Percentiles rank a stretch among this genome's conserved stretches.
Conservation (phyloP, 2,329 filamentous ascomycete genomes). For the Aspergillus eucalypticola region DNA sequence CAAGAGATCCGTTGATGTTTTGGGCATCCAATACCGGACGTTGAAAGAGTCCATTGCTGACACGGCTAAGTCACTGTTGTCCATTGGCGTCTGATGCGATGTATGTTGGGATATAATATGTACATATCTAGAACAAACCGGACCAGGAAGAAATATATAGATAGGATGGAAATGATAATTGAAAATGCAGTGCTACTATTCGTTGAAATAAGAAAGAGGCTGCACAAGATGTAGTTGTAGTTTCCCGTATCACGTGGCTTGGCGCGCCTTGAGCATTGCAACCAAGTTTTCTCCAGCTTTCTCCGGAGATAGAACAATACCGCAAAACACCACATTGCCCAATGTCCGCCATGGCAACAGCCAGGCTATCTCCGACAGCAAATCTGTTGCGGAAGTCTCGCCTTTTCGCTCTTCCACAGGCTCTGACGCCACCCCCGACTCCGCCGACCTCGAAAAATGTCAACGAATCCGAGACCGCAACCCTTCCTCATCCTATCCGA, state of each 20-base stretch:
- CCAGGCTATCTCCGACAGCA: slow-evolving; percentile 59
- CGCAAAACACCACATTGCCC: slow-evolving; percentile 22
- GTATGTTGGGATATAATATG: neutral
- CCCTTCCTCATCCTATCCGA: slow-evolving; percentile 74
- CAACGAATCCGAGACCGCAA: slow-evolving; percentile 67
- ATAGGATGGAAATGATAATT: neutral
- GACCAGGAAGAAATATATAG: neutral
- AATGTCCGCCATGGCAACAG: slow-evolving; percentile 44
- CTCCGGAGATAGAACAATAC: slow-evolving; percentile 15
- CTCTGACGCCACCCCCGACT: slow-evolving; percentile 64
- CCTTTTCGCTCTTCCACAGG: slow-evolving; percentile 81
- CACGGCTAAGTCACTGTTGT: slow-evolving; percentile 38
- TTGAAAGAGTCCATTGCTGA: slow-evolving; percentile 42
- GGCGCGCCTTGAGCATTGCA: slow-evolving; percentile 23
- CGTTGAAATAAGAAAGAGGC: neutral
- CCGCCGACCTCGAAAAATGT: slow-evolving; percentile 52
- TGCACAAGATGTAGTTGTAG: slow-evolving; percentile 23
- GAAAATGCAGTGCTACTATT: neutral
- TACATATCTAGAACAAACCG: neutral
- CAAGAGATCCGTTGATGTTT: slow-evolving; percentile 40
- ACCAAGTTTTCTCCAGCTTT: slow-evolving; percentile 36
- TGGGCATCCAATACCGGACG: slow-evolving; percentile 44
- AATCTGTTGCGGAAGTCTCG: slow-evolving; percentile 81
- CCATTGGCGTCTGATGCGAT: slow-evolving; percentile 31
- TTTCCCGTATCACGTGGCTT: slow-evolving; percentile 28